Conservation (phyloP, 805 yeast genomes). For the Metschnikowia noctiluminum region DNA sequence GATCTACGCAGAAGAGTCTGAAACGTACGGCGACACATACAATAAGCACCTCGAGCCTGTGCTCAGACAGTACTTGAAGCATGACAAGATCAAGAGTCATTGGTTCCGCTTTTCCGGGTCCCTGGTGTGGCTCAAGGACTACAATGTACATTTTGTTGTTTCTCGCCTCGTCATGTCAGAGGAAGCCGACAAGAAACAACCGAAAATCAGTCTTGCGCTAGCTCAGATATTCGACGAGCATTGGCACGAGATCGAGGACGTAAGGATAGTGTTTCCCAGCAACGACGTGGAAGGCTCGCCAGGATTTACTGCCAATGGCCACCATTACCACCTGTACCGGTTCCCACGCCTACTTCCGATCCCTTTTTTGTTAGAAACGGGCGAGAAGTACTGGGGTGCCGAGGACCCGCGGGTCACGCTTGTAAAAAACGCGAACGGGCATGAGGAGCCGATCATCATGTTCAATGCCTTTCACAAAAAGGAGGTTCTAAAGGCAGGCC, state of each 20-base stretch:
- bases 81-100: background rate
- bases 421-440: slow-evolving; percentile 28
- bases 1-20: slow-evolving; percentile 7
- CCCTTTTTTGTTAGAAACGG: slow-evolving; percentile 8
- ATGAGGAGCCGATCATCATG: slow-evolving; percentile 45
- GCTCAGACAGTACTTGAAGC: slow-evolving; percentile 2
- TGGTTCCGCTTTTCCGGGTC: slow-evolving; percentile 25
- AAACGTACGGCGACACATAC: slow-evolving; percentile 7
- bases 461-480: slow-evolving; percentile 33
- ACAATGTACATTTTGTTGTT: slow-evolving; percentile 19
- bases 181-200: slow-evolving; percentile 9
- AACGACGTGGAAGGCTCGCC: slow-evolving; percentile 4
- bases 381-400: slow-evolving; percentile 34
- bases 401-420: slow-evolving; percentile 48
- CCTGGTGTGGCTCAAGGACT: slow-evolving; percentile 23
- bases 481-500: background rate
- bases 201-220: slow-evolving; percentile 15
- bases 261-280: slow-evolving; percentile 23
- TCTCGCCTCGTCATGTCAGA: slow-evolving; percentile 19
- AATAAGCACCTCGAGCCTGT: slow-evolving; percentile 5
- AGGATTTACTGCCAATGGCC: slow-evolving; percentile 4
- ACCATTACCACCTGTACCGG: slow-evolving; percentile 5
- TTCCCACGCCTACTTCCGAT: slow-evolving; percentile 13
- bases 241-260: slow-evolving; percentile 22
- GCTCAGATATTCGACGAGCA: slow-evolving; percentile 21